Conservation (phyloP, 768 basidiomycete genomes). For the Rhodotorula sphaerocarpa region DNA sequence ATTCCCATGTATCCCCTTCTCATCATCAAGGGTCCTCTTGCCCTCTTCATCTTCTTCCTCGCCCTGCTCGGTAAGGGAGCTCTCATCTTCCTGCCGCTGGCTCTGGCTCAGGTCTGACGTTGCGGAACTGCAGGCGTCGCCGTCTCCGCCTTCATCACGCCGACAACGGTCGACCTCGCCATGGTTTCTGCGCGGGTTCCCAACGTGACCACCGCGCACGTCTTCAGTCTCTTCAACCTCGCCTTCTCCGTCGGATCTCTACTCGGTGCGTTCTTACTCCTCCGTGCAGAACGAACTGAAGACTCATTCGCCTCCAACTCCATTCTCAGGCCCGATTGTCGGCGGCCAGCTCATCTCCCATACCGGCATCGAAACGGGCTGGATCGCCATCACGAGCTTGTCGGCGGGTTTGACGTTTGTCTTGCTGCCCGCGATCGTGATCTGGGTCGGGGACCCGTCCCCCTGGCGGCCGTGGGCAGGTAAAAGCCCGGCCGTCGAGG, state of each 20-base stretch:
- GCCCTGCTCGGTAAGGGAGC: constrained; percentile 4
- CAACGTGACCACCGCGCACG: constrained; percentile 9
- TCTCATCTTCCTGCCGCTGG: not conserved
- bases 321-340: constrained; percentile 7
- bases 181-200: not conserved
- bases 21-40: constrained; percentile 28
- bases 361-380: not conserved
- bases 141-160: constrained; percentile 10
- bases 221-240: constrained; percentile 6
- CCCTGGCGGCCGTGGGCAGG: not conserved
- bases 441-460: constrained; percentile 5
- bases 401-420: not conserved
- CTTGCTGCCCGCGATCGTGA: not conserved
- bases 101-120: too few species aligned
- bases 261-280: not conserved
- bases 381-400: not conserved
- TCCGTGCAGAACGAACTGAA: not conserved
- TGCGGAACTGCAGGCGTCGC: not conserved
- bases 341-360: constrained; percentile 5
- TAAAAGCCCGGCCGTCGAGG: too few species aligned
- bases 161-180: constrained; percentile 11
- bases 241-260: not conserved
- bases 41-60: constrained; percentile 32
- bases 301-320: not conserved
- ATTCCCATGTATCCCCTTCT: constrained; percentile 19